Conservation (phyloP, 2,329 filamentous ascomycete genomes). For the Coniella vitis region DNA sequence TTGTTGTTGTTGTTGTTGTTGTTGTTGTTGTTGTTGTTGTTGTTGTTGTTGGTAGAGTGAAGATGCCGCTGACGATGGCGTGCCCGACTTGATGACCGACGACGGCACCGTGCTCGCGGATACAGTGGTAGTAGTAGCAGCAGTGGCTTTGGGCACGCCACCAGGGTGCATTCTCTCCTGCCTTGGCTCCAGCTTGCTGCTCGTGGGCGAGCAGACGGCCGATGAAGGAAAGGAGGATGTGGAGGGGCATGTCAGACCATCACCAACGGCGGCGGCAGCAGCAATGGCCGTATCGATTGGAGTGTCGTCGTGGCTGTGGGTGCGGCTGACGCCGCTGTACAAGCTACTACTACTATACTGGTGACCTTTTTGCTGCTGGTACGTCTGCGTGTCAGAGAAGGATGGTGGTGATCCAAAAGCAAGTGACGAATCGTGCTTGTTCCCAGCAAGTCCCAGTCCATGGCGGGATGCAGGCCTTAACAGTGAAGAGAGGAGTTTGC, state of each 20-base stretch:
- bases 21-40: too few species aligned
- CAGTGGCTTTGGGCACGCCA: background rate
- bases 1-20: too few species aligned
- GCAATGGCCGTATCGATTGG: background rate
- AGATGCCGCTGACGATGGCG: slow-evolving; percentile 1
- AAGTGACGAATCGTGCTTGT: too few species aligned
- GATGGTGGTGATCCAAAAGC: slow-evolving; percentile 6
- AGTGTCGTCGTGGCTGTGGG: slow-evolving; percentile 6
- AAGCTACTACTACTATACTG: background rate
- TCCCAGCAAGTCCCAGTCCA: background rate
- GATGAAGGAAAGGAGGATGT: slow-evolving; percentile 28
- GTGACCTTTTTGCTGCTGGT: background rate
- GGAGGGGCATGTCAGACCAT: background rate
- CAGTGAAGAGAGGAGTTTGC: slow-evolving; percentile 35
- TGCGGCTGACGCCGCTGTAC: slow-evolving; percentile 2
- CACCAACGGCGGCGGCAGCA: background rate
- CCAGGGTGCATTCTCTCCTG: slow-evolving; percentile 21
- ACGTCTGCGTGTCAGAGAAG: slow-evolving; percentile 9
- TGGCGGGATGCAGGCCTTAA: slow-evolving; percentile 18
- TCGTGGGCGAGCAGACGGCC: slow-evolving; percentile 31
- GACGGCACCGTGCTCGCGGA: background rate
- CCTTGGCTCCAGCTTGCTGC: slow-evolving; percentile 30
- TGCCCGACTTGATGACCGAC: background rate
- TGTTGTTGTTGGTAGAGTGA: slow-evolving; percentile 1
- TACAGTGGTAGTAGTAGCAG: background rate